These are phyloP conservation scores for Solanum sejunctum DNA, from an alignment of 257 asterid species.

Conservation along the genomic window DNA sequence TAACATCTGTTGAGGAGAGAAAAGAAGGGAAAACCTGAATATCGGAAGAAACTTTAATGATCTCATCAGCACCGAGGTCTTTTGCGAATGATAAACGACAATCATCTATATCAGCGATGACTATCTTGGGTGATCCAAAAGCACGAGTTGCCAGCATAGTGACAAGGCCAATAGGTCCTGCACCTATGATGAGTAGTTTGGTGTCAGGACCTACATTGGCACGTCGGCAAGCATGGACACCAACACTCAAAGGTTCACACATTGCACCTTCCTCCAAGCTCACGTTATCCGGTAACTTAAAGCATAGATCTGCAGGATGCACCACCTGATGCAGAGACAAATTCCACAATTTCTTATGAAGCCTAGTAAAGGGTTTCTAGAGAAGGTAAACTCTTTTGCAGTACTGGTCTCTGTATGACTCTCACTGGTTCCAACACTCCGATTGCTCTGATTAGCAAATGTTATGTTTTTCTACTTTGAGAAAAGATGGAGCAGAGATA, in stretches of 20 bases:
- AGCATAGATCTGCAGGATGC: slow-evolving; percentile 80
- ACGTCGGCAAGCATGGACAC: slow-evolving; percentile 78
- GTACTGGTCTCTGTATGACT: neutral
- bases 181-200: slow-evolving; percentile 73
- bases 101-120: slow-evolving; percentile 67
- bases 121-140: slow-evolving; percentile 64
- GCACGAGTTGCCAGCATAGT: slow-evolving; percentile 77
- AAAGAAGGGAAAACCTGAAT: slow-evolving; percentile 21
- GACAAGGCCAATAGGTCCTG: slow-evolving; percentile 80
- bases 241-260: slow-evolving; percentile 90
- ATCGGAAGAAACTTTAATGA: slow-evolving; percentile 49
- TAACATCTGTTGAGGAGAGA: neutral
- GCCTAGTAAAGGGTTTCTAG: neutral
- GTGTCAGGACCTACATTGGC: slow-evolving; percentile 74
- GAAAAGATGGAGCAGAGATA: neutral
- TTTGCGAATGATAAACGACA: slow-evolving; percentile 62
- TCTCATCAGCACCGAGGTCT: slow-evolving; percentile 62
- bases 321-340: slow-evolving; percentile 6
- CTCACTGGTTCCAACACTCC: neutral
- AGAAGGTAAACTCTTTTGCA: neutral
- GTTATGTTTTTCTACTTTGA: neutral
- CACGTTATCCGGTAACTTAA: slow-evolving; percentile 65
- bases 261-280: slow-evolving; percentile 91
- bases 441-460: neutral
- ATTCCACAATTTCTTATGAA: neutral